Percentiles rank a stretch among this genome's conserved stretches.
These are phyloP conservation scores for Rhodamnia argentea DNA, from an alignment of 345 rosid genomes.

Conservation along the genomic window DNA sequence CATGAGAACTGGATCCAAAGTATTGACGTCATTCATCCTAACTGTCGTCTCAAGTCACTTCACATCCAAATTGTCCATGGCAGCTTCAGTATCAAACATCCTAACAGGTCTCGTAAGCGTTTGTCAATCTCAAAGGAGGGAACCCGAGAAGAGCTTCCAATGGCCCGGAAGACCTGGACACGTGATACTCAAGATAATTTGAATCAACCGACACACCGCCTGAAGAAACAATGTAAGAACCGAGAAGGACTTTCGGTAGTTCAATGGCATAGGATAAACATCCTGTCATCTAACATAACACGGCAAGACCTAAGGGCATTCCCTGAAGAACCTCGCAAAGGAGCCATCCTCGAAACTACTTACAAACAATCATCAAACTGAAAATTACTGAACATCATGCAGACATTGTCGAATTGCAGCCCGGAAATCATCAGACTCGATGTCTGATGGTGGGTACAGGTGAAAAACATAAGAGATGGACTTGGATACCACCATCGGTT, in stretches of 20 bases:
- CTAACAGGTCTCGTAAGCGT: neutral
- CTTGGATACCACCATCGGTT: constrained; percentile 47
- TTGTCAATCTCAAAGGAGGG: neutral
- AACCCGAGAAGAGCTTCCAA: neutral
- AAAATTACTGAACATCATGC: constrained; percentile 2
- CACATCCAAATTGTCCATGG: neutral
- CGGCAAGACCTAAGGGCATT: neutral
- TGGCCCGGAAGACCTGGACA: neutral
- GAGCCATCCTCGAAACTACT: neutral
- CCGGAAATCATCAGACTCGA: constrained; percentile 41
- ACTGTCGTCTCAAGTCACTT: neutral
- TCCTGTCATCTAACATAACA: neutral
- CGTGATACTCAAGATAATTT: neutral
- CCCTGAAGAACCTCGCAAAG: neutral
- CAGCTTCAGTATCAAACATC: neutral
- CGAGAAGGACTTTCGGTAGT: neutral
- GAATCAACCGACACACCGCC: neutral
- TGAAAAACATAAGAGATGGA: constrained; percentile 62
- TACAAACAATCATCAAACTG: neutral
- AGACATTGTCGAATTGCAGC: constrained; percentile 20
- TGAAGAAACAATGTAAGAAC: neutral
- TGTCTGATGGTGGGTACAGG: constrained; percentile 45
- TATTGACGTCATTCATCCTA: neutral
- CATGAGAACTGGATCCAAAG: neutral
- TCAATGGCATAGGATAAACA: neutral